phyloP scores from a whole-genome alignment of 1,284 basidiomycete genomes.

The Irpex rosettiformis region DNA sequence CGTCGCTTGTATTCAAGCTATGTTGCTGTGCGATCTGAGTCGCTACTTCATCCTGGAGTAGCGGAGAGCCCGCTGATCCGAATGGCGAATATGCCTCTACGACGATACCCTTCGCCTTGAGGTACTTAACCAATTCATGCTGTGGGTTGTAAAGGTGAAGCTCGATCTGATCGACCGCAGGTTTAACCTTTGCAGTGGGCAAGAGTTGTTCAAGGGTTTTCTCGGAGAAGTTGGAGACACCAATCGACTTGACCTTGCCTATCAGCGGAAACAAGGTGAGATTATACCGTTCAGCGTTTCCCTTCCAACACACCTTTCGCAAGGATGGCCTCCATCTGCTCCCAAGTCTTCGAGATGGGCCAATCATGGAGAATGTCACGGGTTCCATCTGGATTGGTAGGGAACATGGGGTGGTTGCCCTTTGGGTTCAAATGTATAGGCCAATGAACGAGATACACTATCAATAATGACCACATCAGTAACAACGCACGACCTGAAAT shows the following conservation, averaged over 20 bases:
- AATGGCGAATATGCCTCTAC: slow-evolving; percentile 85
- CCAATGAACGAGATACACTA: slow-evolving; percentile 83
- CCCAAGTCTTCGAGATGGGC: slow-evolving; percentile 75
- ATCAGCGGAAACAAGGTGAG: background rate
- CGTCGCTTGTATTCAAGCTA: slow-evolving; percentile 53
- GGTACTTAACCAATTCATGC: slow-evolving; percentile 65
- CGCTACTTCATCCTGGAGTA: slow-evolving; percentile 69
- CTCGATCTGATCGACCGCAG: slow-evolving; percentile 67
- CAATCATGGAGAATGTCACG: slow-evolving; percentile 67
- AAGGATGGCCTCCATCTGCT: slow-evolving; percentile 73
- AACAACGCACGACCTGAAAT: no score
- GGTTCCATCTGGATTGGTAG: slow-evolving; percentile 62
- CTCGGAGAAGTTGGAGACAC: slow-evolving; percentile 57
- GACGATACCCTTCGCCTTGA: slow-evolving; percentile 67
- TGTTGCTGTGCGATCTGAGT: slow-evolving; percentile 63
- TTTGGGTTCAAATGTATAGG: slow-evolving; percentile 73
- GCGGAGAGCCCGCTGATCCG: slow-evolving; percentile 68
- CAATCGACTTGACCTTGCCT: slow-evolving; percentile 53
- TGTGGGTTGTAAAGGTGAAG: slow-evolving; percentile 79
- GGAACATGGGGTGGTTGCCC: slow-evolving; percentile 71
- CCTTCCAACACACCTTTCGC: slow-evolving; percentile 60
- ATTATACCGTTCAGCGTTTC: background rate
- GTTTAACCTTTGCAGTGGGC: slow-evolving; percentile 44
- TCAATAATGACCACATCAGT: no score
- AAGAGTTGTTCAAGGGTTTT: slow-evolving; percentile 40